Evolutionary conservation across 345 rosid species (phyloP).

Genomic region (Nephelium lappaceum): DNA sequence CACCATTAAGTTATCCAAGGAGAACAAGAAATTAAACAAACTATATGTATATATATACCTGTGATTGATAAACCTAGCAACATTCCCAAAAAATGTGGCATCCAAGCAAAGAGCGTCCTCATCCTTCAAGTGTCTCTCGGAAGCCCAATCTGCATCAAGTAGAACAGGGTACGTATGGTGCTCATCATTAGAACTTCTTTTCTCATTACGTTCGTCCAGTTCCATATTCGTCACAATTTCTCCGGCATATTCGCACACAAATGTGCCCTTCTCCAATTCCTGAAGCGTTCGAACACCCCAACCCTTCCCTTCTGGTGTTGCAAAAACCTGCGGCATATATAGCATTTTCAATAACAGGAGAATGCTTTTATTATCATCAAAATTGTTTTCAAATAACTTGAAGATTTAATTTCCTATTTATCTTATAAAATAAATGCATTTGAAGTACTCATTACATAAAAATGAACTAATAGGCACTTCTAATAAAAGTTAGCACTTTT

Average conservation of each 20-base stretch:
- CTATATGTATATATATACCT: constrained; percentile 34
- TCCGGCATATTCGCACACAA: constrained; percentile 63
- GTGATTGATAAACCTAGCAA: constrained; percentile 62
- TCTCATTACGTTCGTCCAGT: constrained; percentile 42
- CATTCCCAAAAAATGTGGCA: constrained; percentile 55
- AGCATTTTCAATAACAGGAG: too few species aligned
- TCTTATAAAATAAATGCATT: too few species aligned
- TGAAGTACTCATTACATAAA: too few species aligned
- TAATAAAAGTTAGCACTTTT: too few species aligned
- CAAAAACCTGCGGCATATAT: constrained; percentile 37
- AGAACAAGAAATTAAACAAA: too few species aligned
- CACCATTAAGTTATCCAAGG: too few species aligned
- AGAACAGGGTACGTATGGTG: constrained; percentile 56
- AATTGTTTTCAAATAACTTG: too few species aligned
- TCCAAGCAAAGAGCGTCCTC: constrained; percentile 67
- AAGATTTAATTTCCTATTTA: too few species aligned
- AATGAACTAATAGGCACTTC: too few species aligned
- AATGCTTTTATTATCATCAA: not conserved
- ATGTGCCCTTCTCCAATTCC: constrained; percentile 49
- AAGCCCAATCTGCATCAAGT: constrained; percentile 68
- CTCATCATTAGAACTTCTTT: constrained; percentile 24
- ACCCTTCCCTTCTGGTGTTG: constrained; percentile 50
- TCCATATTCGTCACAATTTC: constrained; percentile 64
- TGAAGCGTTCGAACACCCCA: constrained; percentile 54
- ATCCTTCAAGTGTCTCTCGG: constrained; percentile 47